Evolutionary conservation across 1,284 basidiomycete species (phyloP), one percentile per base, ranked within the genome.

Genomic region (Thecaphora thlaspeos): DNA sequence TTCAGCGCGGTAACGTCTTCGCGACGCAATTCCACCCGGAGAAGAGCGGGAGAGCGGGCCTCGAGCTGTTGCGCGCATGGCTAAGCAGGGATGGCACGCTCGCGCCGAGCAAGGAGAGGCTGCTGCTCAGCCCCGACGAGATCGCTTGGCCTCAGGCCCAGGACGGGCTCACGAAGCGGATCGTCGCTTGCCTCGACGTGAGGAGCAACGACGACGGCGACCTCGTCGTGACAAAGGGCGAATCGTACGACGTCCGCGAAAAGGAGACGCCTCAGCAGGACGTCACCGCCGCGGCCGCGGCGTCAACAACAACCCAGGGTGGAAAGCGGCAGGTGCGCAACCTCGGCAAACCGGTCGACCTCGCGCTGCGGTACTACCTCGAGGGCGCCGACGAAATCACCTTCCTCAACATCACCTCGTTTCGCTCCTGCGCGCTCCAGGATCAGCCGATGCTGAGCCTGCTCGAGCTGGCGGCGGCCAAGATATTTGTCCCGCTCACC

Each of bases 361-460:
- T 98, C 46, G 89, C 94, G 2, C 84, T 84, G 44, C 85, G 86
- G 57, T 98, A 99, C 81, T 97, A 89, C 80, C 80, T 82, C 17
- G 85, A 87, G 43, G 94, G 93, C 30, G 95, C 95, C 42, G 95
- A 99, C 80, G 95, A 98, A 80, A 83, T 98, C 44, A 94, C 91
- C 73, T 87, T 99, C 70, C 87, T 99, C 77, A 99, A 99, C 81
- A 99, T 99, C 82, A 99, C 95, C 9, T 96, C 93, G 50, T 99
- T 99, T 86, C 89, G 95, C 57, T 88, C 90, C 65, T 96, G 91
- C 8, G 92, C 95, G 0, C 83, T 99, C 39, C 86, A 84, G 48
- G 95, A 98, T 80, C 95, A 98, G 80, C 95, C 95, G 0, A 98
- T 99, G 95, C 85, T 99, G 49, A 88, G 90, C 41, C 89, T 99